These are phyloP conservation scores for Blastobotrys peoriensis DNA, from an alignment of 805 yeast genomes.

Conservation along the genomic window DNA sequence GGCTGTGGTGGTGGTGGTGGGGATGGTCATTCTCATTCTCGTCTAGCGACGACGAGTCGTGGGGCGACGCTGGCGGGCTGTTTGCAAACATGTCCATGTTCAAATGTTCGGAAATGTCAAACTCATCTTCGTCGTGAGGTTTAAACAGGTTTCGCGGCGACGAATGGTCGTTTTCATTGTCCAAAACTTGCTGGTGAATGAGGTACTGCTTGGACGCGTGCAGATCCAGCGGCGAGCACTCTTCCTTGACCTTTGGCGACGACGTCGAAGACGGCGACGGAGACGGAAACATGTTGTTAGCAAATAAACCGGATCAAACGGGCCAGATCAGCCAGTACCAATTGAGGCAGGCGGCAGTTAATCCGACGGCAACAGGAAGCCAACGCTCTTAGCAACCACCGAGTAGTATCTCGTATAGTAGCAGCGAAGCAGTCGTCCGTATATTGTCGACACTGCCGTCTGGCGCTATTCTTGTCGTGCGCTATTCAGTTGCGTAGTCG, in stretches of 20 bases:
- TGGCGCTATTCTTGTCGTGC: too few relatives aligned
- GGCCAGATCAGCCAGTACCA: too few relatives aligned
- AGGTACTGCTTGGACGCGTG: conserved; percentile 3
- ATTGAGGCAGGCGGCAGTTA: too few relatives aligned
- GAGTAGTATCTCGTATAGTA: too few relatives aligned
- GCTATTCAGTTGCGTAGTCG: too few relatives aligned
- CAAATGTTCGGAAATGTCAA: conserved; percentile 21
- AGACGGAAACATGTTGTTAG: conserved; percentile 1
- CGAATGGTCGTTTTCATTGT: conserved; percentile 8
- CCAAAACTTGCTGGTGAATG: conserved; percentile 15
- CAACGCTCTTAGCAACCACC: too few relatives aligned
- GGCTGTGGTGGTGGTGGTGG: too few relatives aligned
- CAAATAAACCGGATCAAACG: too few relatives aligned
- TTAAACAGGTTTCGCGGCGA: neutral
- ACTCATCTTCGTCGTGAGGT: conserved; percentile 9
- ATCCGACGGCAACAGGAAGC: too few relatives aligned
- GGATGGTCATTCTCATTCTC: too few relatives aligned
- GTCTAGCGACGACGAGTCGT: neutral
- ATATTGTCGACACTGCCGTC: too few relatives aligned
- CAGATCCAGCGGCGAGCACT: neutral
- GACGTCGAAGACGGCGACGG: conserved; percentile 1
- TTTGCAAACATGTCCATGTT: conserved; percentile 19
- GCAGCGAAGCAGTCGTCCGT: too few relatives aligned
- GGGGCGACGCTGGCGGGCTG: conserved; percentile 1
- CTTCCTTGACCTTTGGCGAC: neutral